These are phyloP conservation scores for Pleomassaria siparia DNA, from an alignment of 2,329 filamentous ascomycete species.

Conservation along the genomic window DNA sequence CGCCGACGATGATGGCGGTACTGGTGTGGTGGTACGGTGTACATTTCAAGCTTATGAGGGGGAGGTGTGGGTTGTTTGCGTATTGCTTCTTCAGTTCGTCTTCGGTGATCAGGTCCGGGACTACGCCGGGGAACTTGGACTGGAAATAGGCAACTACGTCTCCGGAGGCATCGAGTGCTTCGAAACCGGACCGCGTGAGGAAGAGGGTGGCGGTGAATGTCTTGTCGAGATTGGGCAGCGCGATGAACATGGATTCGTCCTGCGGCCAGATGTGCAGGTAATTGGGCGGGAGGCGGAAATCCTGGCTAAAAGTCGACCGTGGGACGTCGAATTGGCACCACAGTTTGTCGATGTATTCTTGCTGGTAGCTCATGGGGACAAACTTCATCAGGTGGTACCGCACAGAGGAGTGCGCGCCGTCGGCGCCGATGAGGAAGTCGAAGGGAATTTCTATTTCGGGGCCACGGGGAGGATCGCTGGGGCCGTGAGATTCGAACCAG, in stretches of 20 bases:
- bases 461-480: conserved; percentile 24
- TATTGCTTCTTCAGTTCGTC: conserved; percentile 74
- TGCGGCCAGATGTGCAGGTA: conserved; percentile 98
- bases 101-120: conserved; percentile 65
- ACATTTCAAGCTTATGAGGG: conserved; percentile 92
- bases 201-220: conserved; percentile 96
- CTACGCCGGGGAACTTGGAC: conserved; percentile 82
- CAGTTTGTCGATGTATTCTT: conserved; percentile 92
- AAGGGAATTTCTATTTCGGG: conserved; percentile 80
- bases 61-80: conserved; percentile 79
- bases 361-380: conserved; percentile 83
- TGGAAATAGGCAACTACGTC: conserved; percentile 74
- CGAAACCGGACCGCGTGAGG: conserved; percentile 71
- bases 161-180: conserved; percentile 64
- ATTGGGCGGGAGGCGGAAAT: conserved; percentile 83
- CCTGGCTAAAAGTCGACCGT: conserved; percentile 50
- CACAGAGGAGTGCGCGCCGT: conserved; percentile 90
- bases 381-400: conserved; percentile 97
- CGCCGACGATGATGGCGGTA: conserved; percentile 82
- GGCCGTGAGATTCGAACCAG: conserved; percentile 72
- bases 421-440: conserved; percentile 90
- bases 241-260: conserved; percentile 96
- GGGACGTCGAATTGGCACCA: conserved; percentile 95
- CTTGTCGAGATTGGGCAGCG: conserved; percentile 83
- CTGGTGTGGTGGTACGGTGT: conserved; percentile 78